phyloP scores from a whole-genome alignment of 495 filamentous ascomycete species.

The Penicillium samsonianum region DNA sequence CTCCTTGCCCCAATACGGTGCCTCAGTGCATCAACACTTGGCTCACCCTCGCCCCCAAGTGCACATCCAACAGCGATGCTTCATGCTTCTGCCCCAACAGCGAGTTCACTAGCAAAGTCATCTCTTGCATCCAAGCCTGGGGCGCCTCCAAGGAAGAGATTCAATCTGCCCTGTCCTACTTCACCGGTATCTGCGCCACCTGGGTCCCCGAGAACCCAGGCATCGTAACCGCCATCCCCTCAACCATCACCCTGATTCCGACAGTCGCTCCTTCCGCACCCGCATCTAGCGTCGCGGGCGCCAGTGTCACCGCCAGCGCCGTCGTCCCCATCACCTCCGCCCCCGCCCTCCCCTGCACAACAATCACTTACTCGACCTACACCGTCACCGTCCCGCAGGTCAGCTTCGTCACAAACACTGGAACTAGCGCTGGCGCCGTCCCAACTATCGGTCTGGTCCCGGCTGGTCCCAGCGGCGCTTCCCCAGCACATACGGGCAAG shows the following conservation, averaged over 20 bases:
- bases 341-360: slow-evolving; percentile 55
- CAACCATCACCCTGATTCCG: slow-evolving; percentile 59
- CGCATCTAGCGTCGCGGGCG: slow-evolving; percentile 29
- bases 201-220: slow-evolving; percentile 77
- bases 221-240: slow-evolving; percentile 72
- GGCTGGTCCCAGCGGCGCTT: slow-evolving; percentile 20
- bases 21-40: slow-evolving; percentile 94
- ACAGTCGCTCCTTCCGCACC: slow-evolving; percentile 28
- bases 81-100: slow-evolving; percentile 84
- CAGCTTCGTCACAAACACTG: slow-evolving; percentile 61
- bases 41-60: slow-evolving; percentile 66
- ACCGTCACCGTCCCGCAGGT: slow-evolving; percentile 77
- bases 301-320: slow-evolving; percentile 14
- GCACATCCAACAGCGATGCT: slow-evolving; percentile 79
- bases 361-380: slow-evolving; percentile 60
- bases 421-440: slow-evolving; percentile 47
- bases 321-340: slow-evolving; percentile 37
- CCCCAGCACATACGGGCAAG: slow-evolving; percentile 27
- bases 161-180: slow-evolving; percentile 72
- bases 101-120: slow-evolving; percentile 76
- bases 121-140: slow-evolving; percentile 78
- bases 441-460: slow-evolving; percentile 45
- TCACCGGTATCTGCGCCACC: slow-evolving; percentile 86
- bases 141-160: slow-evolving; percentile 66
- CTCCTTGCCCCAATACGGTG: slow-evolving; percentile 68